Conservation (phyloP, 176 grass and related monocot species). For the Olyra latifolia region DNA sequence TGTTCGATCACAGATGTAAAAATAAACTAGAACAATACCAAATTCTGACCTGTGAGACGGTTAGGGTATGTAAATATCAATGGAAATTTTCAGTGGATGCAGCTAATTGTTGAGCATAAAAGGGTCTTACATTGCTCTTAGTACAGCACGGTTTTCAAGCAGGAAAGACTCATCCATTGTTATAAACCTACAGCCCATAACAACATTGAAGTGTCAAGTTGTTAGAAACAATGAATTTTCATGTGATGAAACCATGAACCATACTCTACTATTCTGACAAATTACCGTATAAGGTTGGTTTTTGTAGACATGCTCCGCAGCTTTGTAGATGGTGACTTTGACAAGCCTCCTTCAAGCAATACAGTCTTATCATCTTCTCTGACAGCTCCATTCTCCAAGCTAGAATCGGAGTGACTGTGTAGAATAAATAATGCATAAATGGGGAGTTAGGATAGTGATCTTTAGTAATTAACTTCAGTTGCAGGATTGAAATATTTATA, state of each 20-base stretch:
- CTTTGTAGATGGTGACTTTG: conserved; percentile 58
- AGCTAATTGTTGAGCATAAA: not conserved
- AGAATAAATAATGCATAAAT: conserved; percentile 10
- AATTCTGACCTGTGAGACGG: conserved; percentile 59
- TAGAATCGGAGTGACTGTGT: conserved; percentile 60
- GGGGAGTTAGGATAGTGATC: not conserved
- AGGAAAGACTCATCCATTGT: conserved; percentile 74
- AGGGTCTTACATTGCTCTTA: conserved; percentile 70
- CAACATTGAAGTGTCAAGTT: conserved; percentile 26
- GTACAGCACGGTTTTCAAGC: conserved; percentile 60
- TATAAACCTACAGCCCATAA: conserved; percentile 55
- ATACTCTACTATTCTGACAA: not conserved
- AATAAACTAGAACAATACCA: conserved; percentile 66
- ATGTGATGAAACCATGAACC: not conserved
- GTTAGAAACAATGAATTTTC: not conserved
- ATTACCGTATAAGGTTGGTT: conserved; percentile 67
- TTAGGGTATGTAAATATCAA: not conserved
- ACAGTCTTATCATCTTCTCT: conserved; percentile 63
- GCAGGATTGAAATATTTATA: not conserved
- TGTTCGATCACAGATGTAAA: conserved; percentile 78
- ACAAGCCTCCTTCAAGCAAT: conserved; percentile 71
- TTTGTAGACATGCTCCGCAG: conserved; percentile 39
- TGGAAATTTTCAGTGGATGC: not conserved
- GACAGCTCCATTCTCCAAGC: conserved; percentile 46
- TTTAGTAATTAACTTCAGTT: conserved; percentile 9